phyloP scores from a whole-genome alignment of 129 eudicot species.

The Pulicaria dysenterica region DNA sequence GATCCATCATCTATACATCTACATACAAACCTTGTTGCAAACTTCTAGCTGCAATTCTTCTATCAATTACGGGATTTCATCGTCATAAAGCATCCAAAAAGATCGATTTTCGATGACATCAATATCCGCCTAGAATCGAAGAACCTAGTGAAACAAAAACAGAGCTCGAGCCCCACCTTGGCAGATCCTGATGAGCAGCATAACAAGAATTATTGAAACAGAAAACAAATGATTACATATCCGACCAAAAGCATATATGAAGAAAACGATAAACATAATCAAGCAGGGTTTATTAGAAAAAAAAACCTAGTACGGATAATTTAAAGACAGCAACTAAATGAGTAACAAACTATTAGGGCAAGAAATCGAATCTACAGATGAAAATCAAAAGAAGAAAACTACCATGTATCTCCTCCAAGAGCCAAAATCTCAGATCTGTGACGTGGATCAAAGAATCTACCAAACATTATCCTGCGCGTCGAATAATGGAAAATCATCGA shows the following conservation, averaged over 20 bases:
- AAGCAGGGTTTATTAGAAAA: no score
- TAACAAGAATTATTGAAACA: no score
- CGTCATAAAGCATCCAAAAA: no score
- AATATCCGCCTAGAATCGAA: no score
- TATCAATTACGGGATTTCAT: no score
- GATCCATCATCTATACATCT: neutral
- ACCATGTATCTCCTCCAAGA: neutral
- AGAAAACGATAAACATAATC: neutral
- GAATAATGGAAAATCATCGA: no score
- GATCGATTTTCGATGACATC: no score
- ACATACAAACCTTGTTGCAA: neutral
- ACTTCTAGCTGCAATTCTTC: no score
- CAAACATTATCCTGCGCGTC: neutral
- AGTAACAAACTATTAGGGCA: neutral
- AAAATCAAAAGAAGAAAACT: neutral
- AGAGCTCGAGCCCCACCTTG: neutral
- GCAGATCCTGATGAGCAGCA: no score
- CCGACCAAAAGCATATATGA: no score
- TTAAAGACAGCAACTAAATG: neutral
- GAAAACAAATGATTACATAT: no score
- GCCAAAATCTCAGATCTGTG: constrained; percentile 2
- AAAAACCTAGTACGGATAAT: no score
- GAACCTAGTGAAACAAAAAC: neutral
- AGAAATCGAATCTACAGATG: neutral
- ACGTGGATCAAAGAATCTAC: neutral